Evolutionary conservation across 2,329 filamentous ascomycete species (phyloP).

Genomic region (Fonsecaea monophora): DNA sequence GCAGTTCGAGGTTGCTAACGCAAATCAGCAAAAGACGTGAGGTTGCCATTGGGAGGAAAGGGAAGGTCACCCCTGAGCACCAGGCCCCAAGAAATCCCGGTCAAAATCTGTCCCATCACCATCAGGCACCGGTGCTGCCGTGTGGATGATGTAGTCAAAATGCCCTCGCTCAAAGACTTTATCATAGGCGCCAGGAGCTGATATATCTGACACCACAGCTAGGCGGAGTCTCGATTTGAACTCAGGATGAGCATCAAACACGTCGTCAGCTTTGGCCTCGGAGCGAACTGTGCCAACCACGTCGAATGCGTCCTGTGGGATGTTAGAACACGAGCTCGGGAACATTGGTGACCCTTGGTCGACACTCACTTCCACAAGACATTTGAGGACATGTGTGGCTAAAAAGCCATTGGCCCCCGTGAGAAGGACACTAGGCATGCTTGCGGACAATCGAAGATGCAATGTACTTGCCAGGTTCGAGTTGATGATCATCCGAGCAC

Average conservation of each 20-base stretch:
- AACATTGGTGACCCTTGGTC: neutral
- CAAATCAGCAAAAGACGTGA: neutral
- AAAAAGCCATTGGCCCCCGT: conserved; percentile 27
- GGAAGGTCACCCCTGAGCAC: conserved; percentile 16
- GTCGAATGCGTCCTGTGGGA: conserved; percentile 6
- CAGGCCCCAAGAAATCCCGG: conserved; percentile 20
- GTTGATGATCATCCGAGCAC: neutral
- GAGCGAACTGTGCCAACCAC: conserved; percentile 19
- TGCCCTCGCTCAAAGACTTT: conserved; percentile 9
- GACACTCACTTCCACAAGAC: conserved; percentile 19
- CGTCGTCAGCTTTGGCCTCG: conserved; percentile 21
- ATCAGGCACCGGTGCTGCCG: conserved; percentile 24
- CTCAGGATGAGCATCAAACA: conserved; percentile 18
- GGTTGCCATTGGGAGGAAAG: neutral
- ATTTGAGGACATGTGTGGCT: conserved; percentile 18
- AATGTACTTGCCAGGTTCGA: neutral
- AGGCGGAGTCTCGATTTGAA: conserved; percentile 16
- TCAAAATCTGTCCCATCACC: conserved; percentile 20
- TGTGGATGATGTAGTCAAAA: conserved; percentile 22
- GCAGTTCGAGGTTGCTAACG: conserved; percentile 17
- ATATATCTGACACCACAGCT: conserved; percentile 14
- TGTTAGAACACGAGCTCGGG: conserved; percentile 4
- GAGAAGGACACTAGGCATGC: conserved; percentile 17
- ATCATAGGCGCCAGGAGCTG: conserved; percentile 15
- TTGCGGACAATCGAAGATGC: neutral